Evolutionary conservation across 768 basidiomycete genomes (phyloP).

Genomic region (Fistulinella prunicolor): DNA sequence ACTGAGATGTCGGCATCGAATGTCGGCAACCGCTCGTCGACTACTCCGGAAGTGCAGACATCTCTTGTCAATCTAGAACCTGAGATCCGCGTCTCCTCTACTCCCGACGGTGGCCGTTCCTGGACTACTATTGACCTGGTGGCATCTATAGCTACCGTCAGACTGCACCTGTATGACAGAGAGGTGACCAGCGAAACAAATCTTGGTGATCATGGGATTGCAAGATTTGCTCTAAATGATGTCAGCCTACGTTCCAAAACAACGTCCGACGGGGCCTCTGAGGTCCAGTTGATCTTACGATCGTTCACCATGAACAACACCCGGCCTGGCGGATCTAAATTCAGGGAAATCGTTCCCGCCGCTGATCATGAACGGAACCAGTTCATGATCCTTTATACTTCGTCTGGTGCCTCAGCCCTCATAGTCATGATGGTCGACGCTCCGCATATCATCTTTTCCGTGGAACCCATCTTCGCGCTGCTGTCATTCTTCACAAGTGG

Average conservation of each 20-base stretch:
- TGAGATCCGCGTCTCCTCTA: constrained; percentile 44
- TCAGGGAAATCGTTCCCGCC: constrained; percentile 93
- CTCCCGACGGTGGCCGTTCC: constrained; percentile 27
- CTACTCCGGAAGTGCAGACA: constrained; percentile 2
- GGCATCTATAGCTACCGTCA: constrained; percentile 66
- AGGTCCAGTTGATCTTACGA: constrained; percentile 83
- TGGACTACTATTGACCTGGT: constrained; percentile 74
- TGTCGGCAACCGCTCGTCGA: neutral
- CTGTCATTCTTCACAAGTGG: constrained; percentile 77
- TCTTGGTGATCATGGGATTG: constrained; percentile 78
- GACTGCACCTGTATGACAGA: constrained; percentile 82
- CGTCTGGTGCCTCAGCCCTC: constrained; percentile 63
- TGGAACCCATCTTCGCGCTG: constrained; percentile 89
- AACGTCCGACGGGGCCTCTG: constrained; percentile 77
- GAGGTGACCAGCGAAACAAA: constrained; percentile 53
- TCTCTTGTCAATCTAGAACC: constrained; percentile 41
- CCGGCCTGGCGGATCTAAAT: constrained; percentile 73
- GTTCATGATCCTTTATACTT: constrained; percentile 89
- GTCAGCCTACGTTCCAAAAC: constrained; percentile 78
- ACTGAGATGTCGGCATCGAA: constrained; percentile 17
- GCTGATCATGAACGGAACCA: constrained; percentile 86
- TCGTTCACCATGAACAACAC: constrained; percentile 93
- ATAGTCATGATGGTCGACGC: constrained; percentile 88
- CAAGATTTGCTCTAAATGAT: constrained; percentile 78
- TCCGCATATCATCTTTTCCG: constrained; percentile 86